These are phyloP conservation scores for Ceratobasidium sp. DNA, from an alignment of 1,284 basidiomycete genomes.

Conservation along the genomic window DNA sequence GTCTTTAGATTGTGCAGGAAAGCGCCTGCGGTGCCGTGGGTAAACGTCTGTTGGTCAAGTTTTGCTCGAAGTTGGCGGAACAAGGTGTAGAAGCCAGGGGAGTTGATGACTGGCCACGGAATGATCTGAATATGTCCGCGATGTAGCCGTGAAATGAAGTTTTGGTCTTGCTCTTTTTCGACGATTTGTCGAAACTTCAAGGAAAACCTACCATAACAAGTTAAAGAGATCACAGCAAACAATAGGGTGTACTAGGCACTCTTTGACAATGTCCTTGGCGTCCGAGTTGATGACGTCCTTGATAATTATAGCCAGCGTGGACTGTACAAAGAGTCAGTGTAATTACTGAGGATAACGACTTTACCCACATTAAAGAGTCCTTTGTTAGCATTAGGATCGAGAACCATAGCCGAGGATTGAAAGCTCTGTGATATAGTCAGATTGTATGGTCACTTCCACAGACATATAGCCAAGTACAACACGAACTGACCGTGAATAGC, in stretches of 20 bases:
- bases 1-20: constrained; percentile 68
- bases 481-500: no score
- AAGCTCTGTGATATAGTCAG: no score
- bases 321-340: constrained; percentile 47
- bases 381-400: constrained; percentile 66
- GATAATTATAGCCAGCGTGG: constrained; percentile 67
- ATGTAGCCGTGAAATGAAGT: constrained; percentile 67
- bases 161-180: constrained; percentile 63
- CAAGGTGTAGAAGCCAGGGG: constrained; percentile 62
- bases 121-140: constrained; percentile 64
- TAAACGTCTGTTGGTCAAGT: constrained; percentile 56
- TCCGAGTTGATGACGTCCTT: constrained; percentile 71
- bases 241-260: constrained; percentile 33
- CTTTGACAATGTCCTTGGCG: constrained; percentile 61
- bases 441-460: no score
- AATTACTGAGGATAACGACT: background rate
- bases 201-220: constrained; percentile 54
- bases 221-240: background rate
- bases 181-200: constrained; percentile 66
- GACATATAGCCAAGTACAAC: no score
- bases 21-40: constrained; percentile 60
- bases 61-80: constrained; percentile 58
- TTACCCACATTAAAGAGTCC: constrained; percentile 56
- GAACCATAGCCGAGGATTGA: constrained; percentile 65
- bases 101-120: constrained; percentile 71